Evolutionary conservation across 805 yeast species (phyloP).

Genomic region (Cyberlindnera sargentensis): DNA sequence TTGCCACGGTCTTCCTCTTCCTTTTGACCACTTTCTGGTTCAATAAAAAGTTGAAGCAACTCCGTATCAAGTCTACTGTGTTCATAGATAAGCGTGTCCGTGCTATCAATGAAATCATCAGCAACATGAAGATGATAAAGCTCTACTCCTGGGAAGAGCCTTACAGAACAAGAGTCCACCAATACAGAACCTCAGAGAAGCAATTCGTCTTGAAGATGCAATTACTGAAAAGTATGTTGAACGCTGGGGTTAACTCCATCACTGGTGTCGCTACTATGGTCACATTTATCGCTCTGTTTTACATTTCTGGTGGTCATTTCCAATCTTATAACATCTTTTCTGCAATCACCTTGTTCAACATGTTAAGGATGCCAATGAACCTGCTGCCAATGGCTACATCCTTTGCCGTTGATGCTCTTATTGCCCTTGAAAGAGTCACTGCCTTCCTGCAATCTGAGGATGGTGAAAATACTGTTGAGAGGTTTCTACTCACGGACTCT

Average conservation of each 20-base stretch:
- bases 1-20: slow-evolving; percentile 44
- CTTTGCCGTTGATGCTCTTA: slow-evolving; percentile 53
- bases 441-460: slow-evolving; percentile 36
- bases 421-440: slow-evolving; percentile 51
- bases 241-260: slow-evolving; percentile 56
- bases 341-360: slow-evolving; percentile 61
- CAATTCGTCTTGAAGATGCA: slow-evolving; percentile 54
- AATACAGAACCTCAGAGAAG: slow-evolving; percentile 58
- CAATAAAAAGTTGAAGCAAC: slow-evolving; percentile 45
- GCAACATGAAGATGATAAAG: slow-evolving; percentile 75
- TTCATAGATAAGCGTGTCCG: slow-evolving; percentile 75
- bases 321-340: slow-evolving; percentile 64
- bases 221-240: slow-evolving; percentile 51
- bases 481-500: slow-evolving; percentile 29
- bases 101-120: slow-evolving; percentile 70
- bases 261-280: slow-evolving; percentile 53
- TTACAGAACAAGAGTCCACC: slow-evolving; percentile 48
- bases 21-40: slow-evolving; percentile 34
- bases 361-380: slow-evolving; percentile 51
- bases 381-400: slow-evolving; percentile 61
- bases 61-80: slow-evolving; percentile 50
- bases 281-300: slow-evolving; percentile 54
- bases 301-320: slow-evolving; percentile 31
- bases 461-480: slow-evolving; percentile 25
- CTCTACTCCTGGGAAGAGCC: slow-evolving; percentile 90